phyloP scores from a whole-genome alignment of 352 stramenopile genomes.

The Phytopythium delawarense region DNA sequence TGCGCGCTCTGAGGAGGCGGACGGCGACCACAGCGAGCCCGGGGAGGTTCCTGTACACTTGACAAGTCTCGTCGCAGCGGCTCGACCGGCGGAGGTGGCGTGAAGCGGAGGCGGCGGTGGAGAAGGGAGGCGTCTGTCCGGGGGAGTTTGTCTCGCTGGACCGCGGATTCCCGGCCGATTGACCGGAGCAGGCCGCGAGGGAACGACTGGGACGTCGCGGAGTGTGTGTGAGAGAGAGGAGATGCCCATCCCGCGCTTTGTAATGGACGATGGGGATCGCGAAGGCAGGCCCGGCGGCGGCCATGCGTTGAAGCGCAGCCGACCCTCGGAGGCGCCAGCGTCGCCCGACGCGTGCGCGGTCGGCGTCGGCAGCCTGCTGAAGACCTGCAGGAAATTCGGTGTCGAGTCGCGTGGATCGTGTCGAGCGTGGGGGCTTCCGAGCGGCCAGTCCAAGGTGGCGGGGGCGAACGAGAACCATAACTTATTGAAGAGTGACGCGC shows the following conservation, averaged over 20 bases:
- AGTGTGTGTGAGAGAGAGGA: too few relatives aligned
- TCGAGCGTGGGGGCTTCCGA: background rate
- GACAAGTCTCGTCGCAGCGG: background rate
- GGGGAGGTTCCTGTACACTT: slow-evolving; percentile 1
- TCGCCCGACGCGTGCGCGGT: background rate
- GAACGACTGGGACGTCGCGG: background rate
- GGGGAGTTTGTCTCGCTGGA: slow-evolving; percentile 20
- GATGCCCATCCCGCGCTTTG: slow-evolving; percentile 7
- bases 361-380: background rate
- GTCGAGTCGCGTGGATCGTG: slow-evolving; percentile 4
- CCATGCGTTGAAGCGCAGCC: slow-evolving; percentile 8
- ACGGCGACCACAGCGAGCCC: slow-evolving; percentile 3
- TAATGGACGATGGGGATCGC: slow-evolving; percentile 4
- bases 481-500: slow-evolving; percentile 8
- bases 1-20: background rate
- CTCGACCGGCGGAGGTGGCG: too few relatives aligned
- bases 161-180: background rate
- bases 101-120: background rate
- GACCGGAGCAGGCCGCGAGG: background rate
- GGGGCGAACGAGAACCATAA: slow-evolving; percentile 5
- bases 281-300: slow-evolving; percentile 7
- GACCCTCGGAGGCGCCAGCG: background rate
- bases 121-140: slow-evolving; percentile 5
- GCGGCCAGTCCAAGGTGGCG: background rate
- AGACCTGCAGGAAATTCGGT: background rate